A percentile compares a stretch with the other conserved stretches of the same genome.
Evolutionary conservation across 768 basidiomycete species (phyloP).

Genomic region (Leucocoprinus birnbaumii): DNA sequence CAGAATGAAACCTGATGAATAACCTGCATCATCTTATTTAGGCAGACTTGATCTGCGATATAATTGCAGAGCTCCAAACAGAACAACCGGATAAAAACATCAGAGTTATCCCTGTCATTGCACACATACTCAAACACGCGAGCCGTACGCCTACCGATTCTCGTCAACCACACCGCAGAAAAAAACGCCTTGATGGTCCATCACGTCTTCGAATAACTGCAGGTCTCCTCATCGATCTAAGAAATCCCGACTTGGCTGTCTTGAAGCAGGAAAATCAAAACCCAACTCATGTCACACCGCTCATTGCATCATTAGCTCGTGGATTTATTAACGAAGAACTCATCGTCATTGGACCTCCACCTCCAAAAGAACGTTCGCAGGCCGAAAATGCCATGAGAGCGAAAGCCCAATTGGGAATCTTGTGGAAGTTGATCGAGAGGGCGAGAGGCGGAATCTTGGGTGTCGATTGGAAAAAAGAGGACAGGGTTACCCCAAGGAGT

Average conservation of each 20-base stretch:
- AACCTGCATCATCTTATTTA: conserved; percentile 8
- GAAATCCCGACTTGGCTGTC: conserved; percentile 55
- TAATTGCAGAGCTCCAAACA: conserved; percentile 20
- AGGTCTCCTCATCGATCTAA: conserved; percentile 19
- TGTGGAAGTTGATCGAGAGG: conserved; percentile 26
- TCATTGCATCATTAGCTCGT: conserved; percentile 47
- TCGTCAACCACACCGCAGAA: conserved; percentile 4
- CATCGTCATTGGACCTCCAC: conserved; percentile 48
- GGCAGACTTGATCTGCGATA: conserved; percentile 28
- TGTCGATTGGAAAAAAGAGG: conserved; percentile 27
- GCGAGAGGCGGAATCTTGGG: conserved; percentile 21
- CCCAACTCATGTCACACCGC: conserved; percentile 61
- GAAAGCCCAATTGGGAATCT: conserved; percentile 18
- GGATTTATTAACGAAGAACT: conserved; percentile 55
- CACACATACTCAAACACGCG: conserved; percentile 1
- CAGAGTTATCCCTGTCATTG: conserved; percentile 2
- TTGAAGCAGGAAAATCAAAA: conserved; percentile 52
- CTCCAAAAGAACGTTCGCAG: conserved; percentile 15
- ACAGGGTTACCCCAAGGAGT: conserved; percentile 30
- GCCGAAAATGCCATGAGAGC: conserved; percentile 23
- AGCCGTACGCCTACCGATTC: neutral
- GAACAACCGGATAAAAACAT: conserved; percentile 3
- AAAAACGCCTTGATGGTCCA: conserved; percentile 12
- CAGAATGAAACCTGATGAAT: neutral
- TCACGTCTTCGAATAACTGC: neutral